Evolutionary conservation across 2,329 filamentous ascomycete genomes (phyloP), one percentile per base, ranked within the genome.

Genomic region (Xylaria polymorpha): DNA sequence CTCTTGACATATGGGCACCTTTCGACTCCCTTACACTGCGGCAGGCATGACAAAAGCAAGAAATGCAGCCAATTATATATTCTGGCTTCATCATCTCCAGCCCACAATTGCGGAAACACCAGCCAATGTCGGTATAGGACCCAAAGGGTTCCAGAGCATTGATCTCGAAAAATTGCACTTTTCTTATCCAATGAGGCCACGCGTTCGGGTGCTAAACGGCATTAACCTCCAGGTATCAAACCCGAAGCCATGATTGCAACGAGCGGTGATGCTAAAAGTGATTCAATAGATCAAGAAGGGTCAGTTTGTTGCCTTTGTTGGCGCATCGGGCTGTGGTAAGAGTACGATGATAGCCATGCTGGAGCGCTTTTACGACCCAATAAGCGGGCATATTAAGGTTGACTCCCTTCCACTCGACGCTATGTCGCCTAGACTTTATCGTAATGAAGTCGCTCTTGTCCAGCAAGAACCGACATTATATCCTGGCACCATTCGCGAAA

Each of bases 41-140:
- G 10, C 8, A 48, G 44, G 44, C 44, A 48, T 48, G 44, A 48
- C 44, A 18, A 48, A 48, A 22, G 44, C 44, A 18, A 48, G 44
- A 22, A 48, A 48, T 48, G 44, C 44, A 22, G 44, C 44, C 6
- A 48, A 48, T 48, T 48, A 48, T 22, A 48, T 48, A 48, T 48
- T 48, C 44, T 48, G 44, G 44, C 44, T 48, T 48, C 10, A 48
- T 14, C 10, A 48, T 8, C 44, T 48, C 44, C 18, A 48, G 18
- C 44, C 44, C 20, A 48, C 44, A 2, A 48, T 48, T 48, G 18
- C 20, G 10, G 44, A 48, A n/a, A 48, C 18, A 10, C n/a, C 44
- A 9, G 6, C 8, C 4, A 48, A 48, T 22, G 4, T 8, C 18
- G 44, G 20, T 14, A 3, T 48, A 10, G 44, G 44, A 4, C 44